Evolutionary conservation across 1,284 basidiomycete species (phyloP).

Genomic region (Malassezia arunalokei): DNA sequence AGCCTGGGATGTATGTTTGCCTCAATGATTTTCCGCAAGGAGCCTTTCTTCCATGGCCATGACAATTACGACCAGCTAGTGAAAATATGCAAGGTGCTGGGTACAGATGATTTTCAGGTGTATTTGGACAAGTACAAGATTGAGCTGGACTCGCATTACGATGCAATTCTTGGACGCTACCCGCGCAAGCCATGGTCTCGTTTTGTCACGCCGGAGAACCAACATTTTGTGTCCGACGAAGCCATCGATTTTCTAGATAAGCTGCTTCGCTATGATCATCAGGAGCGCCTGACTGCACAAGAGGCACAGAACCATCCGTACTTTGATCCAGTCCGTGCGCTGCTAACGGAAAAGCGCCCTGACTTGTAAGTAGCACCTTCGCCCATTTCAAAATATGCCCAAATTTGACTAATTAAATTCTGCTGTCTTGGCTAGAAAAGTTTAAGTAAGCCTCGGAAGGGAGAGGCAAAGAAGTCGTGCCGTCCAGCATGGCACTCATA

Average conservation of each 20-base stretch:
- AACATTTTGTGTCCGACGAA: slow-evolving; percentile 81
- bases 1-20: slow-evolving; percentile 91
- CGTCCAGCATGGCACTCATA: background rate
- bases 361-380: no score
- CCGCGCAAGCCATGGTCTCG: slow-evolving; percentile 69
- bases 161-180: slow-evolving; percentile 51
- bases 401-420: background rate
- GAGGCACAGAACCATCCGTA: slow-evolving; percentile 45
- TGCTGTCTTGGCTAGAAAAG: background rate
- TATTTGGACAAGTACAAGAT: slow-evolving; percentile 57
- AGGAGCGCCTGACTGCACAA: slow-evolving; percentile 80
- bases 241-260: slow-evolving; percentile 76
- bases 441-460: slow-evolving; percentile 9
- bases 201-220: slow-evolving; percentile 59
- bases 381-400: background rate
- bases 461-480: background rate
- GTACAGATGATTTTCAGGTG: slow-evolving; percentile 83
- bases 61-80: slow-evolving; percentile 98
- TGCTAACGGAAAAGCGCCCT: background rate
- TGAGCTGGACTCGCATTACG: slow-evolving; percentile 49
- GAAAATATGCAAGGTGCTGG: slow-evolving; percentile 93
- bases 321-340: slow-evolving; percentile 33
- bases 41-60: slow-evolving; percentile 98
- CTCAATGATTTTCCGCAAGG: slow-evolving; percentile 84
- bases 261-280: slow-evolving; percentile 88